Evolutionary conservation across 257 asterid species (phyloP), one percentile per base, ranked within the genome.

Genomic region (Solanum rostratum): DNA sequence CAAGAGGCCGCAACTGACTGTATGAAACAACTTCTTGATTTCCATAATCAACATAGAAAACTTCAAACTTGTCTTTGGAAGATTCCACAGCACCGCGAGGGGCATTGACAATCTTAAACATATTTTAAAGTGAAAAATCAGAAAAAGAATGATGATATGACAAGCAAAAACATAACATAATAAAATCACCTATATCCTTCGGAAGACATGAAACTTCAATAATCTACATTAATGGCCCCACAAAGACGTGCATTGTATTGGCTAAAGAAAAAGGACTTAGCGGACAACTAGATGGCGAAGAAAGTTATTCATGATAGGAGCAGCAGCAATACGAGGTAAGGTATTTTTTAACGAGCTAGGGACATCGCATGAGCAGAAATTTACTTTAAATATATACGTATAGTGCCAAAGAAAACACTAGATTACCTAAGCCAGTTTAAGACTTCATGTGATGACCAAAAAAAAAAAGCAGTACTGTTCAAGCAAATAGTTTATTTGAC

Each of bases 21-120:
- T 89, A 95, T 19, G 98, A 73, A 85, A 94, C 94, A 4, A 46
- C 85, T 88, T 97, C 98, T 92, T 97, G 99, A 86, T 97, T 97
- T 62, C 99, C 99, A 59, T 93, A 97, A 84, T 97, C 99, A 0
- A 95, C 84, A 85, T 97, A 97, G 74, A 97, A 97, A 79, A 95
- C 99, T 92, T 97, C 99, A 87, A 93, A 97, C 90, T 88, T 86
- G 88, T 97, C 99, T 3, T 82, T 88, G 80, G 93, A 71, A 70
- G 99, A 93, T 80, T 90, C 88, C 81, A 95, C 98, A 60, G 88
- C 86, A 68, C 93, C 94, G 15, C 98, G 96, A 39, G 98, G 99
- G 80, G 91, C 88, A 87, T 90, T 95, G 82, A 97, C 99, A 88
- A 95, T 91, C 99, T 95, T 39, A 45, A 71, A 19, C 74, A 88